Percentiles rank a stretch among this genome's conserved stretches.
phyloP scores from a whole-genome alignment of 179 eudicot genomes.

The Beta corolliflora region DNA sequence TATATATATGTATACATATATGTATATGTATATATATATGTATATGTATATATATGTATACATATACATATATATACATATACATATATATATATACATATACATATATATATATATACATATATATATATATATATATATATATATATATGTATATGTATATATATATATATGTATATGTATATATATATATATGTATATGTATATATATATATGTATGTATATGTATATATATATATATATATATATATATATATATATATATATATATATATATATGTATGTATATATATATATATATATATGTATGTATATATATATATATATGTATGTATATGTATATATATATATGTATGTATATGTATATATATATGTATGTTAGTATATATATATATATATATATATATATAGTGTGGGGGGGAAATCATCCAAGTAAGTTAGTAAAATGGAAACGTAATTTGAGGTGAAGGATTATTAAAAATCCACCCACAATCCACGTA shows the following conservation, averaged over 20 bases:
- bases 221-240: no score
- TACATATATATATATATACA: not conserved
- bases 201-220: no score
- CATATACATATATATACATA: not conserved
- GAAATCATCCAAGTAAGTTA: no score
- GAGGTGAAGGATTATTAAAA: no score
- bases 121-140: not conserved
- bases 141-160: no score
- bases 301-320: not conserved
- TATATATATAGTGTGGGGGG: conserved; percentile 3
- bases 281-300: not conserved
- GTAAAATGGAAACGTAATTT: no score
- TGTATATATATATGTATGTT: not conserved
- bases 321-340: not conserved
- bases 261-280: no score
- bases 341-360: not conserved
- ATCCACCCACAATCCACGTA: no score
- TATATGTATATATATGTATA: not conserved
- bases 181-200: not conserved
- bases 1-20: not conserved
- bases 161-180: not conserved
- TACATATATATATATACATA: conserved; percentile 3
- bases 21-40: not conserved
- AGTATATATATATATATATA: conserved; percentile 4
- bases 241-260: no score